phyloP scores from a whole-genome alignment of 768 basidiomycete species.

The Leucocoprinus sp. region DNA sequence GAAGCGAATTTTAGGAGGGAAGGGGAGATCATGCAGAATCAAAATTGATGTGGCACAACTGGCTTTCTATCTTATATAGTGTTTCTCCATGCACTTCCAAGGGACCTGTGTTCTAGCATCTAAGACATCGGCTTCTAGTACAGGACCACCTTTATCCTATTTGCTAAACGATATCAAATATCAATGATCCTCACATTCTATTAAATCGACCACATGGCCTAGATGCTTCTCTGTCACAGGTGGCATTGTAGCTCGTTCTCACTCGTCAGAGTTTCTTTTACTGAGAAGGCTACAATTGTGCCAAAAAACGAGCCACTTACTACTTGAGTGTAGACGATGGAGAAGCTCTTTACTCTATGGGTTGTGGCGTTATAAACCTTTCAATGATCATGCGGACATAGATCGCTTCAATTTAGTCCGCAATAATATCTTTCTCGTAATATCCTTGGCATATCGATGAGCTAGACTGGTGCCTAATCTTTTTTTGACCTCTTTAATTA shows the following conservation, averaged over 20 bases:
- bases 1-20: neutral
- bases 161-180: no score
- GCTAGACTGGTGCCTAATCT: neutral
- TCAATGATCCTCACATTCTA: no score
- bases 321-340: no score
- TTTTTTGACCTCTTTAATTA: constrained; percentile 5
- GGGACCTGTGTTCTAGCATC: neutral
- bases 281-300: no score
- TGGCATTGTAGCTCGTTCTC: no score
- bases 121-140: neutral
- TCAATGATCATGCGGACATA: neutral
- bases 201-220: no score
- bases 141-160: neutral
- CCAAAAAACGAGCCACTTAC: no score
- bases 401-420: neutral
- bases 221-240: no score
- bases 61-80: neutral
- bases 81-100: neutral
- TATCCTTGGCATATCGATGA: constrained; percentile 3
- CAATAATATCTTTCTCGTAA: neutral
- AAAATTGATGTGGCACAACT: neutral
- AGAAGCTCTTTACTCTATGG: no score
- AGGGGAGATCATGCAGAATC: neutral
- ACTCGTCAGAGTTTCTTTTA: no score
- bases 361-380: no score